phyloP scores from a whole-genome alignment of 176 grass and related monocot genomes.

The Microstegium vimineum region DNA sequence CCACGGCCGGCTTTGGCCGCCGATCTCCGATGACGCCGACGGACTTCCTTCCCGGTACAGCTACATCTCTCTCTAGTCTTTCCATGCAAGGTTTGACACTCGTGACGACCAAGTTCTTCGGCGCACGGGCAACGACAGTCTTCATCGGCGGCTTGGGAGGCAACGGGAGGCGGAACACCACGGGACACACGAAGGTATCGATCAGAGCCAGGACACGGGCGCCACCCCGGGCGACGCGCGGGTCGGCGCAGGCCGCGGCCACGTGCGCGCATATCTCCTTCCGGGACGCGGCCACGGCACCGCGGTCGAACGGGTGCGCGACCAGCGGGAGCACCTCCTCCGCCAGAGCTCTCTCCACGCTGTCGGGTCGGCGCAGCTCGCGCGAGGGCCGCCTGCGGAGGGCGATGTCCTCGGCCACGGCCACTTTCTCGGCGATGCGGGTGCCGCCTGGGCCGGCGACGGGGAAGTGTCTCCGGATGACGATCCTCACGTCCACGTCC shows the following conservation, averaged over 20 bases:
- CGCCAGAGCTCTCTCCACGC: not conserved
- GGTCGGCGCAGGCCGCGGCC: not conserved
- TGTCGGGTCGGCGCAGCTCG: not conserved
- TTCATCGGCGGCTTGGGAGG: not conserved
- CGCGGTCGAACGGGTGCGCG: slow-evolving; percentile 20
- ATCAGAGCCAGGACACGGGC: not conserved
- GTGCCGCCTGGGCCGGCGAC: too few relatives aligned
- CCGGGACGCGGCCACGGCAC: not conserved
- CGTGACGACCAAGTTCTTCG: not conserved
- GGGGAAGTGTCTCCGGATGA: slow-evolving; percentile 23
- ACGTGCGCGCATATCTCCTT: not conserved
- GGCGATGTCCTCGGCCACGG: slow-evolving; percentile 18
- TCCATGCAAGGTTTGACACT: not conserved
- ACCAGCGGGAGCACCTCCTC: slow-evolving; percentile 4
- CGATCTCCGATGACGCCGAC: not conserved
- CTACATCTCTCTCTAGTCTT: too few relatives aligned
- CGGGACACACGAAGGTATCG: slow-evolving; percentile 3
- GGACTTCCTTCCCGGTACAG: not conserved
- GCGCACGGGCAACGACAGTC: not conserved
- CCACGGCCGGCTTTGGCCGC: not conserved
- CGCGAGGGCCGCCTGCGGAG: slow-evolving; percentile 1
- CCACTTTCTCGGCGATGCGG: not conserved
- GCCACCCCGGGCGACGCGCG: not conserved
- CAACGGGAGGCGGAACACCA: not conserved
- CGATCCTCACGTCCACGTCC: not conserved